Evolutionary conservation across 2,329 filamentous ascomycete species (phyloP), one percentile per base, ranked within the genome.

Genomic region (Clonostachys byssicola): DNA sequence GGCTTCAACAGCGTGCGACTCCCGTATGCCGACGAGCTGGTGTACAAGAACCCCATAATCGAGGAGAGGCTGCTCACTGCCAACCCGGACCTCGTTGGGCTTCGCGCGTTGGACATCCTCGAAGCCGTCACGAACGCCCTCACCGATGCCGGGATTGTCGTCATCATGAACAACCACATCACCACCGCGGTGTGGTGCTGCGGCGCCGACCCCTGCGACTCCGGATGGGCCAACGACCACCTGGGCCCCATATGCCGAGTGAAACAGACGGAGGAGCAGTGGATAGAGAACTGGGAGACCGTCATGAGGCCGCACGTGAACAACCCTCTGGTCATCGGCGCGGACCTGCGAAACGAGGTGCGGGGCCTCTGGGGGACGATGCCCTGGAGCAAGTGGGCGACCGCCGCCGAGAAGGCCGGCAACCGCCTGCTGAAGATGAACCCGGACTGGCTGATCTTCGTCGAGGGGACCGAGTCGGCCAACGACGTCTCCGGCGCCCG

Each of bases 1-100:
- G 84, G 84, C 13, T 88, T 88, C 72, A 88, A 88, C 67, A 85
- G 82, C 57, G 84, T 88, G 42, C 74, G 84, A 3, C 64, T 88
- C 42, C 84, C 84, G 3, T 88, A 88, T 64, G 75, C 81, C 16
- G 84, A 88, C 63, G 83, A 88, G 65, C 72, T 87, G 66, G 82
- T 88, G 44, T 72, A 75, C 34, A 58, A 66, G 18, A 85, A 87
- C 56, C 83, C 82, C 1, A 57, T 70, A 20, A 69, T 86, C 42
- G 65, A 75, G 17, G 63, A 73, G 41, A 49, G 50, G 5, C 65
- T 78, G 8, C 64, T 87, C 40, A 61, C 69, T 8, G 80, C 80
- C 9, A 87, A 87, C 56, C 70, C 73, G 41, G 83, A 87, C 54
- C 70, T 87, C 12, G 60, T 75, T 9, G 79, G 79, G 2, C 58